Base-by-base conservation (phyloP, 2,329 filamentous ascomycete genomes). In the Pseudogymnoascus sp. region DNA sequence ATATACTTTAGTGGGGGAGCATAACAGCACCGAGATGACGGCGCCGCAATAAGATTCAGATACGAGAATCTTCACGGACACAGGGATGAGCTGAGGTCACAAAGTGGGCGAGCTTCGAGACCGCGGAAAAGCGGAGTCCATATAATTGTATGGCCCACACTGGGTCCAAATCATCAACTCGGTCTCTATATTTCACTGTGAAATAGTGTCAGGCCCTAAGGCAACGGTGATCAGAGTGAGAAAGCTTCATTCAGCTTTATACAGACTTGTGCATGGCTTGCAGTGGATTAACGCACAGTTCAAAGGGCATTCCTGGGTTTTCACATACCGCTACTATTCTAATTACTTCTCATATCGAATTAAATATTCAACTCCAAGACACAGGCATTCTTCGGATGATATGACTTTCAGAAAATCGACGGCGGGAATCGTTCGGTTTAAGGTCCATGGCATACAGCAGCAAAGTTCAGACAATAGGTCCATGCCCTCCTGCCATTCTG, bases 21-120 rank as follows among this genome's bases (percentile, higher is more conserved):
- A 56, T 11, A 56, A 56, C 21, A 16, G 50, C n/a, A 56, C 50
- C n/a, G 50, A 56, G 50, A 56, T 56, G 50, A 14, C 50, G 34
- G 50, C 28, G n/a, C 50, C 28, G 28, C 16, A 56, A 56, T 56
- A 56, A 56, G 28, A 7, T 28, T 36, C 11, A 8, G n/a, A 56
- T 56, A 56, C 50, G 50, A 56, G n/a, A 34, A 56, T 34, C 28
- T 34, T 36, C 28, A 56, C 28, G 12, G 50, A 10, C 28, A 56
- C 16, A 56, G 28, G 16, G 28, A 34, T 56, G n/a, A 12, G n/a
- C 50, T 34, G 18, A 34, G 46, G 50, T 34, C n/a, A 34, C 25
- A 34, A 12, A 34, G n/a, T 21, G 28, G n/a, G 10, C 28, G 16
- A 36, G 16, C 25, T 56, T 36, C 2, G 50, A 21, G 11, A 12